Evolutionary conservation across 441 rosid species (phyloP).

Genomic region (Populus hybrid): DNA sequence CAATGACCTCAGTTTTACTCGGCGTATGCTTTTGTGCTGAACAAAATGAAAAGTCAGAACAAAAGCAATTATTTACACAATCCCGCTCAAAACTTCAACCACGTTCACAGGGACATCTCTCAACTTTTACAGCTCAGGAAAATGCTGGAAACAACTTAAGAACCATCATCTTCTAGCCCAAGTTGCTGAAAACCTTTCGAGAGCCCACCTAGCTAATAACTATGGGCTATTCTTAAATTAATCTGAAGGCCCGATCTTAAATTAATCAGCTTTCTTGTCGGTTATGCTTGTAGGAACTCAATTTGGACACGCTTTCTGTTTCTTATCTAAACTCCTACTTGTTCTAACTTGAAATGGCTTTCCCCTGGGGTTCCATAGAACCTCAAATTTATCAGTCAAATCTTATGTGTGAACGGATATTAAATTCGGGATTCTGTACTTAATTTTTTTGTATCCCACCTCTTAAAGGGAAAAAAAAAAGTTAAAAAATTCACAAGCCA

Average conservation of each 20-base stretch:
- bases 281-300: slow-evolving; percentile 13
- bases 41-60: neutral
- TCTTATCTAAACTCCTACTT: slow-evolving; percentile 20
- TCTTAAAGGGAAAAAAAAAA: neutral
- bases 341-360: neutral
- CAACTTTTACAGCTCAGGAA: neutral
- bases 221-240: neutral
- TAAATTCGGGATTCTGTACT: neutral
- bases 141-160: too few species aligned
- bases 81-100: neutral
- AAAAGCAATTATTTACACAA: neutral
- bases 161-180: too few species aligned
- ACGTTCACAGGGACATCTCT: neutral
- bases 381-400: neutral
- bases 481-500: neutral
- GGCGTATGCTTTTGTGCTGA: neutral
- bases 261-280: neutral
- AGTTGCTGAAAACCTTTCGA: too few species aligned
- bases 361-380: neutral
- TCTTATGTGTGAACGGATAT: neutral
- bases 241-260: neutral
- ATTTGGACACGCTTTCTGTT: slow-evolving; percentile 30
- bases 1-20: neutral
- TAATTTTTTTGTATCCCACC: neutral
- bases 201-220: too few species aligned